These are phyloP conservation scores for Ogataea ganodermae DNA, from an alignment of 805 yeast species.

Conservation along the genomic window DNA sequence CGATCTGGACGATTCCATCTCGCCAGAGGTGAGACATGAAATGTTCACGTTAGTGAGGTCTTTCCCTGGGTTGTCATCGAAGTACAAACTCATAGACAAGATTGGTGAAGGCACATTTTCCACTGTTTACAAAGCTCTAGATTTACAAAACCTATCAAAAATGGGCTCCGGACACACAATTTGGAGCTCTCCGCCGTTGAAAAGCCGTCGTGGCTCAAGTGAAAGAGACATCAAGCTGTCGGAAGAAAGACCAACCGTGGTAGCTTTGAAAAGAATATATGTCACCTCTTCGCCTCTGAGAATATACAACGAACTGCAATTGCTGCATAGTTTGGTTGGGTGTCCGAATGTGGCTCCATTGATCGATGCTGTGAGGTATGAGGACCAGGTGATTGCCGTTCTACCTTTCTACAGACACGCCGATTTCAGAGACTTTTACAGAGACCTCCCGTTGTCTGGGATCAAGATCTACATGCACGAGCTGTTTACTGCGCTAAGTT, in stretches of 20 bases:
- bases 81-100: slow-evolving; percentile 45
- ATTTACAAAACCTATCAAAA: slow-evolving; percentile 30
- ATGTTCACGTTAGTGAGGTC: slow-evolving; percentile 29
- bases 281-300: slow-evolving; percentile 95
- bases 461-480: slow-evolving; percentile 81
- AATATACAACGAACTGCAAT: slow-evolving; percentile 81
- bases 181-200: slow-evolving; percentile 35
- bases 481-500: slow-evolving; percentile 70
- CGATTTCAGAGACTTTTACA: slow-evolving; percentile 84
- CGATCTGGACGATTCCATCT: slow-evolving; percentile 14
- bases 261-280: slow-evolving; percentile 90
- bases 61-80: slow-evolving; percentile 33
- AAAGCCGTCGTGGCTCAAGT: slow-evolving; percentile 9
- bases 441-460: slow-evolving; percentile 77
- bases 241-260: slow-evolving; percentile 39
- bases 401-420: slow-evolving; percentile 89
- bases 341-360: slow-evolving; percentile 82
- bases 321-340: slow-evolving; percentile 69
- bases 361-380: slow-evolving; percentile 80
- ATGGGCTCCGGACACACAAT: slow-evolving; percentile 26
- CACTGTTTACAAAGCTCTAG: slow-evolving; percentile 63
- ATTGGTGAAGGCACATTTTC: slow-evolving; percentile 88
- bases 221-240: slow-evolving; percentile 25
- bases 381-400: slow-evolving; percentile 92
- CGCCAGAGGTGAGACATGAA: slow-evolving; percentile 38